These are phyloP conservation scores for Phytophthora citricola DNA, from an alignment of 352 stramenopile species.

Conservation along the genomic window DNA sequence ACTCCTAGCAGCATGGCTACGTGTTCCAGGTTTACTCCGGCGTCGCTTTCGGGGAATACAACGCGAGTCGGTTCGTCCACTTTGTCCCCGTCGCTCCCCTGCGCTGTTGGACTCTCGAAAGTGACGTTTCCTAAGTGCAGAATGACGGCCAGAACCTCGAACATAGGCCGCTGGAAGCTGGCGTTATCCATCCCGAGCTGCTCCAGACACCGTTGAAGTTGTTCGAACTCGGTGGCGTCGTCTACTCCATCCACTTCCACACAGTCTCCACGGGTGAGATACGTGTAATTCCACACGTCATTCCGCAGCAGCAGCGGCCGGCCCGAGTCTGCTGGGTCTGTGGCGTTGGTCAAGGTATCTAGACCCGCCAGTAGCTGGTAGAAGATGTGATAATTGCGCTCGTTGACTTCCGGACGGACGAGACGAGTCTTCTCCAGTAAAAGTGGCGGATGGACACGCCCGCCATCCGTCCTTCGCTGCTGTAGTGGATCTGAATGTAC, in stretches of 20 bases:
- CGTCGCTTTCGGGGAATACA: conserved; percentile 60
- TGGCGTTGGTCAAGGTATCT: conserved; percentile 29
- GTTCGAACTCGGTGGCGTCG: conserved; percentile 74
- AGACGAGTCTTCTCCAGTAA: conserved; percentile 83
- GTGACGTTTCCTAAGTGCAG: conserved; percentile 76
- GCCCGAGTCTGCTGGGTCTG: conserved; percentile 26
- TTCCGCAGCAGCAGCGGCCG: conserved; percentile 38
- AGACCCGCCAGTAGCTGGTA: conserved; percentile 76
- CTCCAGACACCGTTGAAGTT: conserved; percentile 66
- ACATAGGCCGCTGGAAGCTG: conserved; percentile 71
- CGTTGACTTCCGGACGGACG: conserved; percentile 67
- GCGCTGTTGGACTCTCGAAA: conserved; percentile 43
- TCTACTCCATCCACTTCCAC: conserved; percentile 80
- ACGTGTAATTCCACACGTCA: conserved; percentile 78
- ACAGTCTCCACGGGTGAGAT: conserved; percentile 76
- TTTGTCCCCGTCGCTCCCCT: conserved; percentile 17
- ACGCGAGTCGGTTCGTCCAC: conserved; percentile 49
- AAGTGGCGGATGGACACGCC: conserved; percentile 84
- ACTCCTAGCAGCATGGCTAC: conserved; percentile 68
- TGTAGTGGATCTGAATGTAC: conserved; percentile 91
- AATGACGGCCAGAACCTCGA: conserved; percentile 75
- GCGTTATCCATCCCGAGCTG: conserved; percentile 75
- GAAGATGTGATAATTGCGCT: conserved; percentile 89
- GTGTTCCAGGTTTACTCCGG: conserved; percentile 62
- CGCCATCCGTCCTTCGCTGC: conserved; percentile 70